Evolutionary conservation across 2,329 filamentous ascomycete genomes (phyloP).

Genomic region (Trichoderma pleuroti): DNA sequence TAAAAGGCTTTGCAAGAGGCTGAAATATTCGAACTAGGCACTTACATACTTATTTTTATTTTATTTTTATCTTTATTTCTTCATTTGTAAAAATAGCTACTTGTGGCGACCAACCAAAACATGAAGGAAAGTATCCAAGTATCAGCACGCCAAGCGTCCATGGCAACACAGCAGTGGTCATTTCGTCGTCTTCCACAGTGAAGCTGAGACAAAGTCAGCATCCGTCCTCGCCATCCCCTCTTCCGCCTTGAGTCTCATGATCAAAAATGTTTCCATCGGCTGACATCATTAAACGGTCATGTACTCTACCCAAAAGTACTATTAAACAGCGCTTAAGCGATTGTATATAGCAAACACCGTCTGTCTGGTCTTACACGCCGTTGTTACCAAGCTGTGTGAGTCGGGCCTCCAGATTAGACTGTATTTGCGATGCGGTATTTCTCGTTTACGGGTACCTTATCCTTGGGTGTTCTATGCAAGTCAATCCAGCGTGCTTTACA

Average conservation of each 20-base stretch:
- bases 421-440: background rate
- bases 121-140: background rate
- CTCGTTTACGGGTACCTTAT: background rate
- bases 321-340: background rate
- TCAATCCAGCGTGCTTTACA: background rate
- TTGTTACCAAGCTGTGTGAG: background rate
- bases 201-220: background rate
- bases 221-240: background rate
- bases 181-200: background rate
- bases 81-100: background rate
- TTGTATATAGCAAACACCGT: background rate
- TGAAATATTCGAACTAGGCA: background rate
- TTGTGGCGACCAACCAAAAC: background rate
- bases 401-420: background rate
- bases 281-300: background rate
- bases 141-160: background rate
- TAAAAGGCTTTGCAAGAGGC: background rate
- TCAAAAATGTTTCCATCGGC: background rate
- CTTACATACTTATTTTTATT: background rate
- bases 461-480: background rate
- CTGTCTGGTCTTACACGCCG: background rate
- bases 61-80: background rate
- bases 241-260: background rate
- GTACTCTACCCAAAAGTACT: background rate
- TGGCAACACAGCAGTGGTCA: background rate